These are phyloP conservation scores for Boechera stricta DNA, from an alignment of 345 rosid genomes.

Conservation along the genomic window DNA sequence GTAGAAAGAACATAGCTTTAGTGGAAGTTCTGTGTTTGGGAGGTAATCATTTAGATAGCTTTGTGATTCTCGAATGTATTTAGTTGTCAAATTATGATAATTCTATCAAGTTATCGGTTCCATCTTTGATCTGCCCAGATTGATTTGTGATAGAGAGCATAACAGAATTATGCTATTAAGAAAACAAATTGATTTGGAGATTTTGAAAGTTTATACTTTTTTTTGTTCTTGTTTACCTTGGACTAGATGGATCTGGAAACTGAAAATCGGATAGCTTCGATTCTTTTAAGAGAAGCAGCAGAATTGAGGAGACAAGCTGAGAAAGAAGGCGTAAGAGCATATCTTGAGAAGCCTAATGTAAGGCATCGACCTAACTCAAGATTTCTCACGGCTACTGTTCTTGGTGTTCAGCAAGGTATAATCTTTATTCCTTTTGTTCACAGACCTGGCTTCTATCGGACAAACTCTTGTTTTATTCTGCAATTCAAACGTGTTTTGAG, in stretches of 20 bases:
- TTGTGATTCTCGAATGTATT: neutral
- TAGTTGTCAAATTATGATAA: neutral
- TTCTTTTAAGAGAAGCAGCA: constrained; percentile 92
- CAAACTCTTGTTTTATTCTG: neutral
- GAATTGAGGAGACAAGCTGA: constrained; percentile 80
- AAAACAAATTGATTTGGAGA: neutral
- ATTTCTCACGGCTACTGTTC: constrained; percentile 92
- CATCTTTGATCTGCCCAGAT: constrained; percentile 5
- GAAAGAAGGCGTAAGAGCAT: constrained; percentile 77
- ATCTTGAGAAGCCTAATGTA: constrained; percentile 67
- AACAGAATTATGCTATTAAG: no score
- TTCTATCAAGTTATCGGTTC: constrained; percentile 1
- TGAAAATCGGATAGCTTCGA: constrained; percentile 85
- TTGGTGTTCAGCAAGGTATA: constrained; percentile 90
- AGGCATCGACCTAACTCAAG: constrained; percentile 87
- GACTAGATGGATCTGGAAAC: constrained; percentile 83
- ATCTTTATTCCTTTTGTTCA: neutral
- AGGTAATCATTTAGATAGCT: neutral
- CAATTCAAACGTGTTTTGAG: constrained; percentile 5
- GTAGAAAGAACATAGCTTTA: constrained; percentile 11
- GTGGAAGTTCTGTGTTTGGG: neutral
- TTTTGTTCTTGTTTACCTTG: neutral
- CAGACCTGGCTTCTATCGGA: neutral
- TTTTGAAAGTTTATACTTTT: constrained; percentile 9
- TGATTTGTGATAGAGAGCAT: neutral